phyloP scores from a whole-genome alignment of 345 rosid genomes.

The Euphorbia peplus region DNA sequence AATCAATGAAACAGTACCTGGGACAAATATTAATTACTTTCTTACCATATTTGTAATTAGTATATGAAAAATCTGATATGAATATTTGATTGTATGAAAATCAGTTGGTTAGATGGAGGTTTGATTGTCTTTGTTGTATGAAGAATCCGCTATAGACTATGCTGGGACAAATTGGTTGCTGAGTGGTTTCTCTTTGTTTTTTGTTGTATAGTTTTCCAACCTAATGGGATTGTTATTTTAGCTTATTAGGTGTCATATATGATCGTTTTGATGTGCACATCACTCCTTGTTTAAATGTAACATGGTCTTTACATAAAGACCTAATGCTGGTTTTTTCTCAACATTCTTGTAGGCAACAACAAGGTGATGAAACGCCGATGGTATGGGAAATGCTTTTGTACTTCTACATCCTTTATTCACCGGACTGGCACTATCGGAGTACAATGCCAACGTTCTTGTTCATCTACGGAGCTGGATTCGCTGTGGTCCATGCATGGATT shows the following conservation, averaged over 20 bases:
- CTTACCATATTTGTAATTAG: no score
- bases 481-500: slow-evolving; percentile 56
- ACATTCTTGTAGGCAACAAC: slow-evolving; percentile 67
- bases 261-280: not conserved
- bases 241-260: not conserved
- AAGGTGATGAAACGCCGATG: slow-evolving; percentile 98
- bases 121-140: not conserved
- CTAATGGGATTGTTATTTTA: not conserved
- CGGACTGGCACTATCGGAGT: slow-evolving; percentile 96
- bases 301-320: not conserved
- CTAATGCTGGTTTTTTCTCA: not conserved
- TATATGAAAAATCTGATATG: no score
- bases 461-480: slow-evolving; percentile 80
- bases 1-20: no score
- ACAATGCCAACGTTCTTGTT: slow-evolving; percentile 96
- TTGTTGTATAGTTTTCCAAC: not conserved
- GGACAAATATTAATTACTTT: no score
- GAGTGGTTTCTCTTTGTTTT: not conserved
- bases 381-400: slow-evolving; percentile 98
- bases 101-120: not conserved
- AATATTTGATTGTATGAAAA: not conserved
- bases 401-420: slow-evolving; percentile 90
- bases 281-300: not conserved
- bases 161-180: not conserved
- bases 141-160: not conserved